These are phyloP conservation scores for Bothriochloa decipiens DNA, from an alignment of 176 grass and related monocot genomes.

Conservation along the genomic window DNA sequence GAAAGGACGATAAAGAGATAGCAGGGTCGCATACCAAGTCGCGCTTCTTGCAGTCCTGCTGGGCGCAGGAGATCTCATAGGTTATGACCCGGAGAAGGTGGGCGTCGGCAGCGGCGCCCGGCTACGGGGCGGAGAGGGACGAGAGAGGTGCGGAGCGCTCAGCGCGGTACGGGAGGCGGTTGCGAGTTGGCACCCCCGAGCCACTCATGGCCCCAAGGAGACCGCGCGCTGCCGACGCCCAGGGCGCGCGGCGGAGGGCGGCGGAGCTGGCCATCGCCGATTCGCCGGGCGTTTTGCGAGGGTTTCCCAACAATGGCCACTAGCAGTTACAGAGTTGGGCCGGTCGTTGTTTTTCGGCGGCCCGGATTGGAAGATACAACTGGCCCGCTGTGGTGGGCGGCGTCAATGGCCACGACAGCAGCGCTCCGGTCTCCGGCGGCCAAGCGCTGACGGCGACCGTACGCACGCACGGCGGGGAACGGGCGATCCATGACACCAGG, in stretches of 20 bases:
- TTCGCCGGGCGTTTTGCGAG: constrained; percentile 5
- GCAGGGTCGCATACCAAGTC: constrained; percentile 32
- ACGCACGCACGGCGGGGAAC: too few species aligned
- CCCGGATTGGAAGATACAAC: background rate
- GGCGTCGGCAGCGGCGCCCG: constrained; percentile 41
- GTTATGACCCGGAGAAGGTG: constrained; percentile 53
- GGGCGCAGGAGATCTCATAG: constrained; percentile 55
- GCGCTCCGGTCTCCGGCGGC: too few species aligned
- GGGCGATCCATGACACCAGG: too few species aligned
- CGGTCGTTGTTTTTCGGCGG: background rate
- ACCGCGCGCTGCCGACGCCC: constrained; percentile 22
- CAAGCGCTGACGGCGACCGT: too few species aligned
- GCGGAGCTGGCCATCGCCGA: constrained; percentile 24
- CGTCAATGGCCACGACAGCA: too few species aligned
- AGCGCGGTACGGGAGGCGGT: background rate
- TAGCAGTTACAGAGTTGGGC: background rate
- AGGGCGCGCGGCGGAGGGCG: constrained; percentile 32
- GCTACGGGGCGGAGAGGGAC: constrained; percentile 4
- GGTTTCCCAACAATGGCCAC: background rate
- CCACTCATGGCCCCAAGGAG: constrained; percentile 6
- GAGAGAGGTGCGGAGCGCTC: constrained; percentile 9
- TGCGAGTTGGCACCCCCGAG: background rate
- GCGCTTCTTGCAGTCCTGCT: constrained; percentile 45
- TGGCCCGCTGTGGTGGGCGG: too few species aligned
- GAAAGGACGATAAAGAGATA: background rate